Percentiles rank a stretch among this genome's conserved stretches.
Evolutionary conservation across 257 asterid genomes (phyloP).

Genomic region (Parsonsia alboflavescens): DNA sequence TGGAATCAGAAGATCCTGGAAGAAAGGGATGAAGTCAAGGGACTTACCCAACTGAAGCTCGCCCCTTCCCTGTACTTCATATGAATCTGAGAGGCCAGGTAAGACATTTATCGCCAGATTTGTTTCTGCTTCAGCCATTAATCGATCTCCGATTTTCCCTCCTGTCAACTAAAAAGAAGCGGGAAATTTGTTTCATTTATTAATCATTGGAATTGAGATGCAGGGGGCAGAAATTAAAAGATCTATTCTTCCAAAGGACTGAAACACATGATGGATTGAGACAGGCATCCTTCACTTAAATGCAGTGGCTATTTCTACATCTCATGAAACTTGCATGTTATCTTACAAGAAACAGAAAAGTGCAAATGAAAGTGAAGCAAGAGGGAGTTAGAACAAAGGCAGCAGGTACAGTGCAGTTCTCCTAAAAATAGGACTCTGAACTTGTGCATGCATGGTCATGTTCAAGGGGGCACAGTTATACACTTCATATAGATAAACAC

Average conservation of each 20-base stretch:
- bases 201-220: background rate
- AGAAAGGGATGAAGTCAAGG: background rate
- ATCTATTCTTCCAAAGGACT: background rate
- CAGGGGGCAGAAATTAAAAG: background rate
- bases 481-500: background rate
- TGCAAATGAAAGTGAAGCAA: background rate
- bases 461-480: background rate
- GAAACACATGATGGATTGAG: background rate
- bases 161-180: conserved; percentile 67
- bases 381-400: background rate
- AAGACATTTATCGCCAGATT: conserved; percentile 92
- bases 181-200: background rate
- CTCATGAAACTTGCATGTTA: background rate
- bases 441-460: no score
- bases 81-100: conserved; percentile 82
- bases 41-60: conserved; percentile 94
- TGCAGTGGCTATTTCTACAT: background rate
- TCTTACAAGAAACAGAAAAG: background rate
- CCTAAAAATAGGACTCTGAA: background rate
- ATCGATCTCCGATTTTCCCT: conserved; percentile 92
- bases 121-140: conserved; percentile 91
- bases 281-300: background rate
- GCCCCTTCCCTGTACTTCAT: conserved; percentile 99
- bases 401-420: background rate
- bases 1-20: background rate